phyloP scores from a whole-genome alignment of 495 filamentous ascomycete species.

The Hypoxylon fuscum region DNA sequence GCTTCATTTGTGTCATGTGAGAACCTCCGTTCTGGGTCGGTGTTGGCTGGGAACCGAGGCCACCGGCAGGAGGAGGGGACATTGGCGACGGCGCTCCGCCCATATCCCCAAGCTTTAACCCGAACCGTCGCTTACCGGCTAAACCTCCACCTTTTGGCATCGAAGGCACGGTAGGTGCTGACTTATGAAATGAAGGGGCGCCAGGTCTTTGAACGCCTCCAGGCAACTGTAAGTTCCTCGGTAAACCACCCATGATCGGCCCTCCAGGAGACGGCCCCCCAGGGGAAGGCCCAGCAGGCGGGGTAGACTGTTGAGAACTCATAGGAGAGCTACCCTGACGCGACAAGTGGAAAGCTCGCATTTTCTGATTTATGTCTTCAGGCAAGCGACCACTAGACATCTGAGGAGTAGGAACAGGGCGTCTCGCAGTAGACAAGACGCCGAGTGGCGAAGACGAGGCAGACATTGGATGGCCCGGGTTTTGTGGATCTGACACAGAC shows the following conservation, averaged over 20 bases:
- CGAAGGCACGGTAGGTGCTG: constrained; percentile 55
- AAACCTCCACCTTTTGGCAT: constrained; percentile 32
- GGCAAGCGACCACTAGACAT: constrained; percentile 69
- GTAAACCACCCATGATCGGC: constrained; percentile 49
- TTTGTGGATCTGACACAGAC: constrained; percentile 64
- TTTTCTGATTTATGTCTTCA: constrained; percentile 82
- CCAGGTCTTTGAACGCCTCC: constrained; percentile 50
- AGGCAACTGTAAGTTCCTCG: constrained; percentile 53
- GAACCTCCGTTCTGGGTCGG: constrained; percentile 48
- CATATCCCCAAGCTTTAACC: constrained; percentile 54
- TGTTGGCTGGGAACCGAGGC: constrained; percentile 2
- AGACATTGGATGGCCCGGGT: constrained; percentile 63
- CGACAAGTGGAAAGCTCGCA: constrained; percentile 75
- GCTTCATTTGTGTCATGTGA: constrained; percentile 77
- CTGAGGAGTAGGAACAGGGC: constrained; percentile 61
- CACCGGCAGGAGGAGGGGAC: constrained; percentile 18
- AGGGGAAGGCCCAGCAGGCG: constrained; percentile 45
- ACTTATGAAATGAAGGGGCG: constrained; percentile 55
- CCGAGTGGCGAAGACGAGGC: constrained; percentile 82
- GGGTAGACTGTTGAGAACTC: constrained; percentile 47
- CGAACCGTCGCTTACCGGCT: constrained; percentile 43
- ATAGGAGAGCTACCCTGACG: constrained; percentile 42
- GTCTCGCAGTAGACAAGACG: constrained; percentile 80
- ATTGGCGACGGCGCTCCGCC: constrained; percentile 40
- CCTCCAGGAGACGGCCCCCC: constrained; percentile 59